phyloP scores from a whole-genome alignment of 2,329 filamentous ascomycete species.

The Davidsoniella virescens region DNA sequence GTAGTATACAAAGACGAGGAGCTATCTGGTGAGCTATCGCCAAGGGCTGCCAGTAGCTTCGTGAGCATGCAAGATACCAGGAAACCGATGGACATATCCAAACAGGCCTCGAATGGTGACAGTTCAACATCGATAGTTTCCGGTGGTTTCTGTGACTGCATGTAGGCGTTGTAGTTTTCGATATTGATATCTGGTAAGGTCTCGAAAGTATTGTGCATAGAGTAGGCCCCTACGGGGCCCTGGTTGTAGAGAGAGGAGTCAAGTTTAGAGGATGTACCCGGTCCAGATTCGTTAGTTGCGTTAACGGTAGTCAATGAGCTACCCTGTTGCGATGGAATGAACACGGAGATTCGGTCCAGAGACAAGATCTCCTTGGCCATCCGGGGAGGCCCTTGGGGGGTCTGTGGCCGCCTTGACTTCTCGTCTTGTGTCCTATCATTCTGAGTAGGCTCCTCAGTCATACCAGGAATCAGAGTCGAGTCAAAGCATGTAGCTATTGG shows the following conservation, averaged over 20 bases:
- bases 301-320: neutral
- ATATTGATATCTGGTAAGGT: conserved; percentile 3
- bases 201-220: conserved; percentile 11
- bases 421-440: neutral
- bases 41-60: conserved; percentile 31
- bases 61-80: conserved; percentile 34
- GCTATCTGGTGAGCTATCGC: conserved; percentile 13
- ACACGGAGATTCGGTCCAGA: conserved; percentile 9
- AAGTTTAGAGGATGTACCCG: neutral
- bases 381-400: conserved; percentile 1
- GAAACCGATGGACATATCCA: conserved; percentile 40
- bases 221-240: conserved; percentile 6
- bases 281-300: too few species aligned
- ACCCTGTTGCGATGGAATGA: conserved; percentile 8
- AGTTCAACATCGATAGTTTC: conserved; percentile 33
- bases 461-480: conserved; percentile 2
- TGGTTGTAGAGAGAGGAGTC: conserved; percentile 1
- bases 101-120: conserved; percentile 35
- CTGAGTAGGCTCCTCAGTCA: neutral
- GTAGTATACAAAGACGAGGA: neutral
- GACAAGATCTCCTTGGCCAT: conserved; percentile 11
- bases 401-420: conserved; percentile 1
- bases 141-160: conserved; percentile 4
- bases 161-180: conserved; percentile 14
- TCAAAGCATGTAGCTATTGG: neutral